Percentiles rank a stretch among this genome's conserved stretches.
These are phyloP conservation scores for Canavalia gladiata DNA, from an alignment of 306 rosid genomes.

Conservation along the genomic window DNA sequence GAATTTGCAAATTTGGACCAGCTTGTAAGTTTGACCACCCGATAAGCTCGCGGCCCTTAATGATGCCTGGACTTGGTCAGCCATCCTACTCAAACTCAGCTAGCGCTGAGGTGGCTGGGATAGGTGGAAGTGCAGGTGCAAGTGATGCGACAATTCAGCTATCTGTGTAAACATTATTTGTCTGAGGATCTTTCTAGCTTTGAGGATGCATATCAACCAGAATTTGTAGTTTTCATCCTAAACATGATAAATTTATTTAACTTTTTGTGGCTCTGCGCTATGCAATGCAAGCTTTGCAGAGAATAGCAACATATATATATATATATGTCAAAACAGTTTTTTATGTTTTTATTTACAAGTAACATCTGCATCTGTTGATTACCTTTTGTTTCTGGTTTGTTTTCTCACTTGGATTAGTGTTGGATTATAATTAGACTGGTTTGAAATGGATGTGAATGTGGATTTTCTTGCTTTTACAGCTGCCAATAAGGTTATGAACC, in stretches of 20 bases:
- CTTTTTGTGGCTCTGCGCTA: conserved; percentile 51
- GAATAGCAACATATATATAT: conserved; percentile 49
- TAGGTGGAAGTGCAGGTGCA: conserved; percentile 61
- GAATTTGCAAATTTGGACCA: conserved; percentile 96
- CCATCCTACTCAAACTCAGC: conserved; percentile 57
- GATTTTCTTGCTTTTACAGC: conserved; percentile 28
- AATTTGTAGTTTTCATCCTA: conserved; percentile 53
- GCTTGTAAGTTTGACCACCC: conserved; percentile 92
- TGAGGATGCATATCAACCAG: conserved; percentile 51
- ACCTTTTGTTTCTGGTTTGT: conserved; percentile 33
- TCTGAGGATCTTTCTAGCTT: conserved; percentile 48
- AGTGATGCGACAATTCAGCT: conserved; percentile 58
- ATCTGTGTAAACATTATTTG: conserved; percentile 52
- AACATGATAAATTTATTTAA: conserved; percentile 51
- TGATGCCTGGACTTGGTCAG: conserved; percentile 60
- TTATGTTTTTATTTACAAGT: conserved; percentile 46
- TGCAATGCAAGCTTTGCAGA: conserved; percentile 57
- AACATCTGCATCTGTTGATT: conserved; percentile 43
- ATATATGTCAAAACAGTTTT: conserved; percentile 47
- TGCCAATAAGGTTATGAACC: conserved; percentile 25
- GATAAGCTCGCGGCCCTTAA: conserved; percentile 46
- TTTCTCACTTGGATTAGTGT: conserved; percentile 9
- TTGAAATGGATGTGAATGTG: conserved; percentile 35
- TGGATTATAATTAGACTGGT: conserved; percentile 28
- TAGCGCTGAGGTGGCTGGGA: conserved; percentile 55